Base-by-base conservation (phyloP, 495 filamentous ascomycete species). In the Tuber melanosporum region DNA sequence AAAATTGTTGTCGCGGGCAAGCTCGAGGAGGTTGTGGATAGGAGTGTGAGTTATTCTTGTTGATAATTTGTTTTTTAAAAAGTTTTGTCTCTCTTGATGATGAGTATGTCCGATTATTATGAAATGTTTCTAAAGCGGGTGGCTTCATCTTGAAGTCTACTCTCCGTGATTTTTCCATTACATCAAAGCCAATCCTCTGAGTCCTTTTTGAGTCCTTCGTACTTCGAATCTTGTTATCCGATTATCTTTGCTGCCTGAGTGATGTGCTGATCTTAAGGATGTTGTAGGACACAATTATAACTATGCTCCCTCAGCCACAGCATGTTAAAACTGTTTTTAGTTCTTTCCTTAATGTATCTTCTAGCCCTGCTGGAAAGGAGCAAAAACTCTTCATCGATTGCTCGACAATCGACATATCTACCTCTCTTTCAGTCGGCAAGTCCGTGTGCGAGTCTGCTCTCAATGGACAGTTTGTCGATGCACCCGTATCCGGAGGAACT, bases 401-500 rank as follows among this genome's bases (percentile, higher is more conserved):
- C 74, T 96, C 93, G 6, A 97, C 93, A 15, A 96, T 97, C 75
- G 93, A 97, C 83, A 92, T 93, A 0, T 87, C 89, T 32, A 91
- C 93, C 2, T 94, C 92, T 4, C 88, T 88, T 74, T 87, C 89
- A 75, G 88, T 94, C 44, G 91, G 91, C 12, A 86, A 88, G 47
- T 86, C 86, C 20, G 88, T 94, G 36, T 85, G 89, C 46, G 84
- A 87, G 36, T 87, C 89, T 0, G 84, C 87, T 73, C 88, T 86
- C 0, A 81, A 84, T 73, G 86, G 89, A 42, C 85, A 86, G 22
- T 95, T 95, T 73, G 89, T 94, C 47, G 92, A 95, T 79, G 92
- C 92, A 41, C 92, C 92, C 9, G 92, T 95, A 86, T 95, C 92
- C 0, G 92, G 92, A n/a, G 92, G 92, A 20, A 91, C 94, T 0